These are phyloP conservation scores for Candida stauntonica DNA, from an alignment of 805 yeast genomes.

Conservation along the genomic window DNA sequence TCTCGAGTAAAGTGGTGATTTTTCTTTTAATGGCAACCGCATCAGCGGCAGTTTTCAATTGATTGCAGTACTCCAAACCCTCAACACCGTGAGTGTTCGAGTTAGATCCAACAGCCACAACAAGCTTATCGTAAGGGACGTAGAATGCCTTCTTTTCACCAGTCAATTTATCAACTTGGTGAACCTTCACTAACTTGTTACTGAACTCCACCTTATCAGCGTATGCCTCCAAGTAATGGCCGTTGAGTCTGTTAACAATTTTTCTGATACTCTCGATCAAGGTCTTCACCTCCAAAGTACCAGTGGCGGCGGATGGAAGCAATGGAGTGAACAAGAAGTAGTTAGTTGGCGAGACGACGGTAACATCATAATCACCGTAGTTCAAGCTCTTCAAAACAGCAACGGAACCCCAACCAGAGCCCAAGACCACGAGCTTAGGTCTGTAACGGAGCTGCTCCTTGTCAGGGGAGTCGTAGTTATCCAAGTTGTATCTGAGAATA, in stretches of 20 bases:
- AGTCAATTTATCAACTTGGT: conserved; percentile 37
- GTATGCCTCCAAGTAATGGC: conserved; percentile 59
- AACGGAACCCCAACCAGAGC: conserved; percentile 72
- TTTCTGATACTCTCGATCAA: conserved; percentile 60
- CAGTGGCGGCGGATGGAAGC: conserved; percentile 67
- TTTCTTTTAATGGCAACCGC: conserved; percentile 52
- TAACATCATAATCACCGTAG: conserved; percentile 56
- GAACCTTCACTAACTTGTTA: conserved; percentile 54
- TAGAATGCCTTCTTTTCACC: conserved; percentile 44
- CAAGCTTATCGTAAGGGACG: conserved; percentile 68
- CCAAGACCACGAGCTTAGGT: conserved; percentile 57
- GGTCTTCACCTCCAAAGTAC: conserved; percentile 62
- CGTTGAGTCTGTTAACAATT: conserved; percentile 46
- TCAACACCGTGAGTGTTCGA: conserved; percentile 68
- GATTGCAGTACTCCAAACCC: conserved; percentile 59
- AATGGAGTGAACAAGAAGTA: conserved; percentile 68
- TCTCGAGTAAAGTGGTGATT: conserved; percentile 52
- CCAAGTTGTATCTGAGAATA: conserved; percentile 50
- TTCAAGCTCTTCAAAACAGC: conserved; percentile 49
- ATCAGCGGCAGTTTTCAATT: conserved; percentile 64
- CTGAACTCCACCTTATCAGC: conserved; percentile 56
- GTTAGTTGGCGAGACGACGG: conserved; percentile 64
- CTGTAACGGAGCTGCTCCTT: conserved; percentile 42
- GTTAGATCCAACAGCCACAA: conserved; percentile 64
- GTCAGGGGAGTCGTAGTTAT: conserved; percentile 49